Percentiles rank a stretch among this genome's conserved stretches.
phyloP scores from a whole-genome alignment of 2,329 filamentous ascomycete species.

The Cladosporium halotolerans region DNA sequence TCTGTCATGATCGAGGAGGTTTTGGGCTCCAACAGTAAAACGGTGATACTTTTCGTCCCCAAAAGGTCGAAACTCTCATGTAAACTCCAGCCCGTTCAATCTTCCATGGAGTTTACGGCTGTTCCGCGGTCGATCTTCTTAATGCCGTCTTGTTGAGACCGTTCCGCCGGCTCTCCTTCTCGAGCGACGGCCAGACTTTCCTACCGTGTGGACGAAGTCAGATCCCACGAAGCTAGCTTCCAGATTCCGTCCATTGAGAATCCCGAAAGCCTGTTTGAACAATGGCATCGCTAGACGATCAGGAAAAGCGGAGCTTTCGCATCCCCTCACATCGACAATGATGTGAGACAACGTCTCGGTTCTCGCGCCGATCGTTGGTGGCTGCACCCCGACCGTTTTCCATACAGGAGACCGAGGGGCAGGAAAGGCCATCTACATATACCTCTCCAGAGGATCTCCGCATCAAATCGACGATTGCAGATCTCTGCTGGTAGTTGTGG shows the following conservation, averaged over 20 bases:
- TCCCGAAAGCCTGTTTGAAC: background rate
- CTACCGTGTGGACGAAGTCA: background rate
- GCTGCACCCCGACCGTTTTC: background rate
- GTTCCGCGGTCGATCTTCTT: background rate
- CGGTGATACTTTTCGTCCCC: too few species aligned
- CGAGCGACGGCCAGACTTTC: background rate
- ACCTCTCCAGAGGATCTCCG: background rate
- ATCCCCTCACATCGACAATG: background rate
- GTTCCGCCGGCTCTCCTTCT: background rate
- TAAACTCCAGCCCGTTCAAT: background rate
- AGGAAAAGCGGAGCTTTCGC: background rate
- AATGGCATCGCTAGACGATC: background rate
- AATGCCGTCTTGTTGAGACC: slow-evolving; percentile 1
- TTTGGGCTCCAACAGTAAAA: too few species aligned
- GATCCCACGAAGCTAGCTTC: background rate
- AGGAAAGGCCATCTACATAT: slow-evolving; percentile 1
- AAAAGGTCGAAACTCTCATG: background rate
- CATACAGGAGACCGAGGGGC: background rate
- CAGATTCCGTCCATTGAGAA: background rate
- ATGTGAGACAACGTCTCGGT: background rate
- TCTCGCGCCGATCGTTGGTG: too few species aligned
- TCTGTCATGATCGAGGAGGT: too few species aligned
- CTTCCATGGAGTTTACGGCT: background rate
- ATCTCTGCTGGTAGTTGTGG: background rate
- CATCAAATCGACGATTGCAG: slow-evolving; percentile 9